These are phyloP conservation scores for Colletotrichum cereale DNA, from an alignment of 2,329 filamentous ascomycete genomes.

Conservation along the genomic window DNA sequence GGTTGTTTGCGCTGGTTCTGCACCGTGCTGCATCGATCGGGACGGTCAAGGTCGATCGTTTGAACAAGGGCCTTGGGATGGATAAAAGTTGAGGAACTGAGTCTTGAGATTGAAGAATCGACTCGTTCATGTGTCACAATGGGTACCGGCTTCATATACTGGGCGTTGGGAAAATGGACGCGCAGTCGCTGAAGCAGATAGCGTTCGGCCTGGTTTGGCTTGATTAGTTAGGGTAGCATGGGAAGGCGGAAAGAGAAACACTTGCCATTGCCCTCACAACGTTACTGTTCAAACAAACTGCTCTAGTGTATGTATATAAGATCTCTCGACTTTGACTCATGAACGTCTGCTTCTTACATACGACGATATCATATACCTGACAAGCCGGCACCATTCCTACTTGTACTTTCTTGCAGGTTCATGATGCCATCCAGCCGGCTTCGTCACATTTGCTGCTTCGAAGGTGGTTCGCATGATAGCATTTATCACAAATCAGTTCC, in stretches of 20 bases:
- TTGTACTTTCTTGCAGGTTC: too few species aligned
- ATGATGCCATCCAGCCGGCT: too few species aligned
- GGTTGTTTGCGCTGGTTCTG: conserved; percentile 18
- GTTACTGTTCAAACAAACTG: background rate
- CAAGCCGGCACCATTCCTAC: too few species aligned
- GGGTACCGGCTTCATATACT: conserved; percentile 22
- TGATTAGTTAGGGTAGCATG: conserved; percentile 38
- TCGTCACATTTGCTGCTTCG: too few species aligned
- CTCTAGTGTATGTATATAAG: background rate
- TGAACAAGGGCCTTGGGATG: conserved; percentile 1
- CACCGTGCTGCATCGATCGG: conserved; percentile 9
- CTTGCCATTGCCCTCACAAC: conserved; percentile 21
- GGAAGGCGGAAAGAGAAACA: conserved; percentile 24
- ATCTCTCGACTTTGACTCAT: too few species aligned
- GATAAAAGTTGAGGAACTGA: conserved; percentile 36
- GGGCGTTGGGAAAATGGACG: conserved; percentile 35
- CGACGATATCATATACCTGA: background rate
- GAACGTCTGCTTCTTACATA: background rate
- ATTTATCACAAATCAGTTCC: too few species aligned
- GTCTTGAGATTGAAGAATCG: conserved; percentile 40
- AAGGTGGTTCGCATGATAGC: too few species aligned
- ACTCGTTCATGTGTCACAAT: conserved; percentile 31
- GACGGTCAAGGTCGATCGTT: background rate
- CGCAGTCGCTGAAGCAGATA: conserved; percentile 15
- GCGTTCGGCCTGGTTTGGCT: conserved; percentile 31